These are phyloP conservation scores for Neurospora sp. DNA, from an alignment of 495 filamentous ascomycete species.

Conservation along the genomic window DNA sequence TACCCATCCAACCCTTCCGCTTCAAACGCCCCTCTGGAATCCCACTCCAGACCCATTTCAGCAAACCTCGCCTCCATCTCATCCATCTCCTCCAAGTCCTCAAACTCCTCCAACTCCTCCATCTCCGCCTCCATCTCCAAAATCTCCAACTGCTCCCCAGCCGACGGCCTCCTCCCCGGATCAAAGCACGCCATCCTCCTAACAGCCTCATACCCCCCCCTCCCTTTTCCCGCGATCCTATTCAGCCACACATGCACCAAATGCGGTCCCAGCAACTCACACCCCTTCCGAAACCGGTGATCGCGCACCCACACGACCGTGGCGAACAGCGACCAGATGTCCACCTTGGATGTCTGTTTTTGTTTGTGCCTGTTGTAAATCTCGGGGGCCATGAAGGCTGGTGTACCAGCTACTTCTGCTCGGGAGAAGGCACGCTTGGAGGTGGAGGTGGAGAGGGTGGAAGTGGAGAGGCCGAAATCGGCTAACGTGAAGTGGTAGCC, in stretches of 20 bases:
- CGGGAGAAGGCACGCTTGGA: not conserved
- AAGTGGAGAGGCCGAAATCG: slow-evolving; percentile 25
- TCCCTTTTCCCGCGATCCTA: not conserved
- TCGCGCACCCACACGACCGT: slow-evolving; percentile 28
- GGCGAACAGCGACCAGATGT: slow-evolving; percentile 36
- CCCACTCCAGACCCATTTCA: not conserved
- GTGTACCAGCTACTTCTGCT: slow-evolving; percentile 13
- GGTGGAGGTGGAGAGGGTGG: slow-evolving; percentile 4
- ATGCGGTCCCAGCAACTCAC: slow-evolving; percentile 2
- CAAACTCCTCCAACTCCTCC: not conserved
- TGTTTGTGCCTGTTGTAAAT: slow-evolving; percentile 2
- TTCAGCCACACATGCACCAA: slow-evolving; percentile 15
- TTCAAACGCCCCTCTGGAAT: not conserved
- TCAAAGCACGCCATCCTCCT: slow-evolving; percentile 15
- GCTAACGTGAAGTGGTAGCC: slow-evolving; percentile 23
- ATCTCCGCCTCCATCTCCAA: slow-evolving; percentile 3
- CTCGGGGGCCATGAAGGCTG: slow-evolving; percentile 26
- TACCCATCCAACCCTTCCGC: not conserved
- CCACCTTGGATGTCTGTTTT: slow-evolving; percentile 25
- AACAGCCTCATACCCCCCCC: slow-evolving; percentile 7
- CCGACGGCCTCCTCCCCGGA: slow-evolving; percentile 13
- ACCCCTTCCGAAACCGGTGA: slow-evolving; percentile 10
- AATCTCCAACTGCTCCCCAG: slow-evolving; percentile 9
- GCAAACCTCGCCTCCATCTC: not conserved
- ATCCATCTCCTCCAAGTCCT: not conserved